Evolutionary conservation across 768 basidiomycete species (phyloP), one percentile per base, ranked within the genome.

Genomic region (Asterophora lycoperdoides): DNA sequence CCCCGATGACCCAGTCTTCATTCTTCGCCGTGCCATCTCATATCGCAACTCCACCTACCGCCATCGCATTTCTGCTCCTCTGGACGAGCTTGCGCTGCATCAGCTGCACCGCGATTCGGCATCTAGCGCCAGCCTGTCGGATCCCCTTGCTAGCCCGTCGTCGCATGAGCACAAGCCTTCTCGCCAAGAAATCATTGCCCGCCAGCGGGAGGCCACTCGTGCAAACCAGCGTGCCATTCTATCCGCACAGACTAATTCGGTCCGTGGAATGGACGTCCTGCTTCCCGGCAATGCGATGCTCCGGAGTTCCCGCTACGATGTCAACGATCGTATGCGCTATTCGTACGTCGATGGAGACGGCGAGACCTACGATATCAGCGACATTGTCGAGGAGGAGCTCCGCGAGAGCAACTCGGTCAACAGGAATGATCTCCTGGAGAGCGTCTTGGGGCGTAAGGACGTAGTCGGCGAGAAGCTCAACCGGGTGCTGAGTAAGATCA

Each of bases 341-440:
- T 96, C 94, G 33, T 97, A 92, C 63, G 87, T 97, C 35, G 85
- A 92, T 53, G 77, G 81, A 2, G 91, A 93, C 53, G 95, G 93
- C 2, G 90, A 90, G 68, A 87, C 86, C 0, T 88, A 84, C 59
- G 95, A 98, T 64, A 92, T 98, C 63, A 93, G 90, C 59, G 87
- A 95, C 54, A 85, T 96, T 42, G 78, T 97, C 40, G 92, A 94
- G 61, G 82, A 89, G 65, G 95, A 95, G 57, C 87, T 89, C 76
- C 71, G 79, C n/a, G 80, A 77, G 23, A 71, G 71, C 33, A 68
- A 65, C 33, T 35, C 56, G 35, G 60, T 59, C 11, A 64, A 71
- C 26, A 73, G 76, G 60, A 74, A 72, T 34, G 89, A 91, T 57
- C 68, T 91, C 15, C 65, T 92, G 33, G 81, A 86, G 59, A 81